Percentiles rank a stretch among this genome's conserved stretches.
Conservation (phyloP, 1,139 yeast genomes). For the Magnusiomyces suaveolens region DNA sequence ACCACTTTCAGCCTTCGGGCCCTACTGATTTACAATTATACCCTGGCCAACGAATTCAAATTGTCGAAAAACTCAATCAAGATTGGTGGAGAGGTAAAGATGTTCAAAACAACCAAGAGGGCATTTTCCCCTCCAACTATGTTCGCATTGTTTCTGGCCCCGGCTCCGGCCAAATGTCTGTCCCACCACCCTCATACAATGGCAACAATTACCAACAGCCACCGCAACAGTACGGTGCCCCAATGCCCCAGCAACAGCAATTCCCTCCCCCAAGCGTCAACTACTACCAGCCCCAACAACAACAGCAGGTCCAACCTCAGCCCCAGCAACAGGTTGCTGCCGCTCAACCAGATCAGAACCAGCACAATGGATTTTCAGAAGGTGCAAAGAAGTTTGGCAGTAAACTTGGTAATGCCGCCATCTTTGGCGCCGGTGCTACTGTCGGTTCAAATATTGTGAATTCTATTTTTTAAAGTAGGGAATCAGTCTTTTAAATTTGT, state of each 20-base stretch:
- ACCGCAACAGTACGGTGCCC: conserved; percentile 15
- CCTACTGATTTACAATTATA: conserved; percentile 58
- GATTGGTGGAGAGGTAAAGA: conserved; percentile 89
- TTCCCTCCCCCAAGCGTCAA: conserved; percentile 15
- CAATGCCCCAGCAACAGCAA: conserved; percentile 14
- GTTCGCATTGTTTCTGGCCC: conserved; percentile 35
- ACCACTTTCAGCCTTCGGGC: conserved; percentile 61
- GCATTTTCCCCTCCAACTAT: conserved; percentile 87
- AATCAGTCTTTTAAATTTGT: no score
- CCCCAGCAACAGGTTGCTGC: conserved; percentile 13
- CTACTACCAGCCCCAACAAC: conserved; percentile 12
- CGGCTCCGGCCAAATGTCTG: not conserved
- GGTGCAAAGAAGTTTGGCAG: conserved; percentile 63
- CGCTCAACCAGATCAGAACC: conserved; percentile 13
- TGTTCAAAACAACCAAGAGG: conserved; percentile 44
- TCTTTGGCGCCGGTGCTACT: conserved; percentile 97
- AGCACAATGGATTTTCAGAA: conserved; percentile 24
- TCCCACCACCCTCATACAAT: conserved; percentile 10
- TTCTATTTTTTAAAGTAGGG: conserved; percentile 51
- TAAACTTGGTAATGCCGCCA: conserved; percentile 82
- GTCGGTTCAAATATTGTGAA: conserved; percentile 81
- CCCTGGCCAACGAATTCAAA: conserved; percentile 59
- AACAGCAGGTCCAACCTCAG: conserved; percentile 9
- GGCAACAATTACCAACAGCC: conserved; percentile 5
- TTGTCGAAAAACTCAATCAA: conserved; percentile 63